phyloP scores from a whole-genome alignment of 1,139 yeast species.

The Zygoascus sp. region DNA sequence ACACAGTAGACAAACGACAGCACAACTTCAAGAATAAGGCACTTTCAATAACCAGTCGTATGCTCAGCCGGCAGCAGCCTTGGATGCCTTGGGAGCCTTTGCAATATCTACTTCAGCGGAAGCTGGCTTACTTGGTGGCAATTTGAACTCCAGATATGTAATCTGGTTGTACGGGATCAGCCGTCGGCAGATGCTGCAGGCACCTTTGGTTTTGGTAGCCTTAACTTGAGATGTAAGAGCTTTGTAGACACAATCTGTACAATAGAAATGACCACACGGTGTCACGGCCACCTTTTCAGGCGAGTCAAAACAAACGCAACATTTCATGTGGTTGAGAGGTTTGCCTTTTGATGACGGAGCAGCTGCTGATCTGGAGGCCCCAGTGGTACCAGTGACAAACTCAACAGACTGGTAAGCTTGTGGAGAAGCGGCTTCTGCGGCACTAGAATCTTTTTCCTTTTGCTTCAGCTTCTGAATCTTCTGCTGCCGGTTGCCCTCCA shows the following conservation, averaged over 20 bases:
- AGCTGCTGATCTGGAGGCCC: background rate
- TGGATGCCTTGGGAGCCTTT: background rate
- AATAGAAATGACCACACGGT: conserved; percentile 38
- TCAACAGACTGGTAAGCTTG: background rate
- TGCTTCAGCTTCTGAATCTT: background rate
- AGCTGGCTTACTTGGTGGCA: conserved; percentile 6
- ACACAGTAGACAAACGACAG: too few species aligned
- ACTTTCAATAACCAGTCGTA: too few species aligned
- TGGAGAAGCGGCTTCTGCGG: background rate
- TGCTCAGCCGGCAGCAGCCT: background rate
- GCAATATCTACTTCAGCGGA: background rate
- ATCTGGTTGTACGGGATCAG: conserved; percentile 29
- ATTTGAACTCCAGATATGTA: conserved; percentile 26
- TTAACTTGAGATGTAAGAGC: conserved; percentile 31
- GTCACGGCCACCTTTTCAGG: conserved; percentile 35
- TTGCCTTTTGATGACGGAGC: conserved; percentile 2
- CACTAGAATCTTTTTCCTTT: background rate
- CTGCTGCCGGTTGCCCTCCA: background rate
- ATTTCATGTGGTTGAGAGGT: conserved; percentile 21
- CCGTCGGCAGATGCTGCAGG: conserved; percentile 36
- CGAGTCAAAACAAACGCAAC: conserved; percentile 36
- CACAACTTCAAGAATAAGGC: too few species aligned
- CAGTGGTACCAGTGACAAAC: background rate
- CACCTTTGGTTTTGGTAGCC: conserved; percentile 29
- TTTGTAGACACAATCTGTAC: conserved; percentile 35